Conservation (phyloP, 768 basidiomycete genomes). For the Panellus pusillus region DNA sequence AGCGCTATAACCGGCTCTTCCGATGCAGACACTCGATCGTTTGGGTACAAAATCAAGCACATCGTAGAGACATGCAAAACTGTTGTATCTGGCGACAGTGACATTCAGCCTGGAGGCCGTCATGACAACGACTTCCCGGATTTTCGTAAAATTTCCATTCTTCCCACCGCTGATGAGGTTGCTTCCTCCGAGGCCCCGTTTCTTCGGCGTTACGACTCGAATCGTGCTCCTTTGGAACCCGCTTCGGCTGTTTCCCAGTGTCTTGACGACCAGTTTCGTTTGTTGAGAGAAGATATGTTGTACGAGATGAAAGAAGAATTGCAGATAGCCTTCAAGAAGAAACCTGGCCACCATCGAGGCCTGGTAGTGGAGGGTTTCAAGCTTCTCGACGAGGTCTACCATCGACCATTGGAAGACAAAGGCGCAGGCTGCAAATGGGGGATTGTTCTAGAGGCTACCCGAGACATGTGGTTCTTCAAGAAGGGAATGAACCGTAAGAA, state of each 20-base stretch:
- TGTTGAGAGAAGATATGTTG: constrained; percentile 65
- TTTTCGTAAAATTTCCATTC: constrained; percentile 60
- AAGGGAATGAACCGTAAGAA: constrained; percentile 37
- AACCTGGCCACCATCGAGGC: constrained; percentile 38
- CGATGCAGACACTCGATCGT: background rate
- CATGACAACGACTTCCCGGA: constrained; percentile 70
- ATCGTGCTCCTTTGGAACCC: constrained; percentile 42
- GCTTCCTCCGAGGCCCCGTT: constrained; percentile 45
- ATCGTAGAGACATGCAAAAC: constrained; percentile 11
- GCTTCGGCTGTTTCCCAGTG: constrained; percentile 40
- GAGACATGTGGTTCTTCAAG: constrained; percentile 39
- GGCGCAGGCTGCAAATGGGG: constrained; percentile 35
- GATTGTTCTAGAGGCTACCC: constrained; percentile 35
- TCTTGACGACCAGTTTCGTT: constrained; percentile 66
- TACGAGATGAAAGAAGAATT: constrained; percentile 58
- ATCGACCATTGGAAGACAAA: constrained; percentile 16
- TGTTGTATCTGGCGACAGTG: constrained; percentile 16
- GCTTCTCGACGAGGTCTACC: constrained; percentile 29
- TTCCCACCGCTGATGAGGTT: constrained; percentile 64
- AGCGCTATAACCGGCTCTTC: background rate
- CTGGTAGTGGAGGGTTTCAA: constrained; percentile 36
- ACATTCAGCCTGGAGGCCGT: constrained; percentile 54
- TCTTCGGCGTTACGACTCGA: constrained; percentile 41
- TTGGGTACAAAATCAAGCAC: constrained; percentile 34
- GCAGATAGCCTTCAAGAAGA: constrained; percentile 37